Evolutionary conservation across 2,329 filamentous ascomycete species (phyloP), one percentile per base, ranked within the genome.

Genomic region (Aschersonia sp.): DNA sequence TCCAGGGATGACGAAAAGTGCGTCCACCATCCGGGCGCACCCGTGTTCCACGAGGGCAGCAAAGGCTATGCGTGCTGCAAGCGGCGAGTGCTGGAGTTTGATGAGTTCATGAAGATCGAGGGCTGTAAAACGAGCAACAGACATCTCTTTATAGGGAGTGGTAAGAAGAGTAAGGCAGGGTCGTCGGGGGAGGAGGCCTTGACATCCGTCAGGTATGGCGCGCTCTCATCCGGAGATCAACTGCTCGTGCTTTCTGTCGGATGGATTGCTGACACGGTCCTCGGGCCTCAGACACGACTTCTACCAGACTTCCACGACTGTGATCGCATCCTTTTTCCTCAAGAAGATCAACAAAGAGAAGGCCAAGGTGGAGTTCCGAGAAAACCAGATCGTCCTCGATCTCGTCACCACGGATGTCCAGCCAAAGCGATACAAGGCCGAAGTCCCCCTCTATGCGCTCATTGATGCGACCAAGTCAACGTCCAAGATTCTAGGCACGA

Each of bases 51-150:
- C 64, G 92, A 98, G 70, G 92, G 92, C 37, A 94, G 87, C 68
- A 98, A 98, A 71, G 92, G 92, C 1, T 98, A 92, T 75, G 88
- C 81, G 50, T 98, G 92, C 72, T 98, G 92, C 70, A 97, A 97
- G 76, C 75, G 87, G 57, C 78, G 88, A 39, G 92, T 98, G 49
- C 69, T 98, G 50, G 92, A 98, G 62, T 98, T 98, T 65, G 89
- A 98, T 63, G 84, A 97, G 65, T 98, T 98, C 67, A 81, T 98
- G 81, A 92, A 86, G 66, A 90, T 98, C 50, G 81, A 85, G 57
- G 92, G 92, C 1, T 98, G 92, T 68, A 81, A 80, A 63, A 88
- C 83, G 42, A 92, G 89, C 66, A 70, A 73, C 42, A 73, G 76
- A 51, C 92, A 98, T 70, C 66, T 95, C 54, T 98, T 96, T 59